phyloP scores from a whole-genome alignment of 352 stramenopile species.

The Phytophthora multivora region DNA sequence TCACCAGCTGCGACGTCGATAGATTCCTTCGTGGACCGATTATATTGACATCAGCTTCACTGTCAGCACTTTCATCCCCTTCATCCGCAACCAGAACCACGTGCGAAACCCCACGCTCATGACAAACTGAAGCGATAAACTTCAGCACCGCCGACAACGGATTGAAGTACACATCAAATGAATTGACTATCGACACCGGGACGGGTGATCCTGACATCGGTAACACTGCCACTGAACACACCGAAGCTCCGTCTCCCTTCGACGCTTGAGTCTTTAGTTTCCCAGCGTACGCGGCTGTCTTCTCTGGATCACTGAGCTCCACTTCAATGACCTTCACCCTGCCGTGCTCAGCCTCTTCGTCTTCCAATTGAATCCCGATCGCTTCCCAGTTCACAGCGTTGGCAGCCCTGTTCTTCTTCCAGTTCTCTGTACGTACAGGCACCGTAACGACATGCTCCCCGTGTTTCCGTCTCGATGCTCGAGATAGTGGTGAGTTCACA shows the following conservation, averaged over 20 bases:
- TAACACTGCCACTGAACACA: slow-evolving; percentile 34
- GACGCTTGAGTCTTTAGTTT: slow-evolving; percentile 11
- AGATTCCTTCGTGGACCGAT: neutral
- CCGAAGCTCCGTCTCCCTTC: neutral
- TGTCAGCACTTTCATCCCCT: neutral
- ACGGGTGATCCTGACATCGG: slow-evolving; percentile 12
- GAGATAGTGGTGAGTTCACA: slow-evolving; percentile 46
- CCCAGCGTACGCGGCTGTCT: slow-evolving; percentile 1
- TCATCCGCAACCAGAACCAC: slow-evolving; percentile 14
- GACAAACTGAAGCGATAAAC: slow-evolving; percentile 30
- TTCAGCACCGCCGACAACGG: slow-evolving; percentile 39
- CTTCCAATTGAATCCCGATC: slow-evolving; percentile 14
- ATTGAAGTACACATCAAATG: slow-evolving; percentile 40
- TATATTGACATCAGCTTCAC: neutral
- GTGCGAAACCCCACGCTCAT: slow-evolving; percentile 10
- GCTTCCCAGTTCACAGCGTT: slow-evolving; percentile 25
- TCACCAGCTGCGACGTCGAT: slow-evolving; percentile 14
- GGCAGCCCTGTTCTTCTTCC: neutral
- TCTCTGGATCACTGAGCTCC: slow-evolving; percentile 35
- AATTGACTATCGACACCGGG: slow-evolving; percentile 5
- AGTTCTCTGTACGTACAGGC: slow-evolving; percentile 3
- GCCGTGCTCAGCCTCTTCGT: neutral
- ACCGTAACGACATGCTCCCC: slow-evolving; percentile 49
- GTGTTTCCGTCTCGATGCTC: slow-evolving; percentile 45
- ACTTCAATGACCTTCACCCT: slow-evolving; percentile 45